Percentiles rank a stretch among this genome's conserved stretches.
These are phyloP conservation scores for Graphilbum fragrans DNA, from an alignment of 2,329 filamentous ascomycete species.

Conservation along the genomic window DNA sequence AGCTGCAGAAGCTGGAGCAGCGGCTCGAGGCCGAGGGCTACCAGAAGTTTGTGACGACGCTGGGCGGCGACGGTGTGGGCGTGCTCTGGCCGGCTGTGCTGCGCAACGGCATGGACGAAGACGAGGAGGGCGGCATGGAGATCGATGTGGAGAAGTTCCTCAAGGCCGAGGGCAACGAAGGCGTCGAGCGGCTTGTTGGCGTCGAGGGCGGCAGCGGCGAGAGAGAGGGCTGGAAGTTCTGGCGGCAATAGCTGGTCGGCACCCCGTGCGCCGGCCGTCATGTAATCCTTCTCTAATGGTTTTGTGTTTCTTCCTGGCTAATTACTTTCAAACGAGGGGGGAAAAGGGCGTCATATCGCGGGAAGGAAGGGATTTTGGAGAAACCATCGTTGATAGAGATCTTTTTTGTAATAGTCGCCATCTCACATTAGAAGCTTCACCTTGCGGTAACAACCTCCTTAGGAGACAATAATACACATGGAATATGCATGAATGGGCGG, in stretches of 20 bases:
- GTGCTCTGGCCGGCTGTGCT: slow-evolving; percentile 88
- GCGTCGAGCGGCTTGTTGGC: slow-evolving; percentile 78
- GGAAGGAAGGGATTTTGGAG: neutral
- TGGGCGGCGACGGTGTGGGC: slow-evolving; percentile 88
- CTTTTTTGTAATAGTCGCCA: neutral
- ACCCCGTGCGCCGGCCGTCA: neutral
- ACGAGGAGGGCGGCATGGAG: slow-evolving; percentile 72
- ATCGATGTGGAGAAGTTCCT: slow-evolving; percentile 81
- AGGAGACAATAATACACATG: too few relatives aligned
- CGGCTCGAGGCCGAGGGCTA: slow-evolving; percentile 63
- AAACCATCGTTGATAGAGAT: too few relatives aligned
- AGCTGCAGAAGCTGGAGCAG: slow-evolving; percentile 50
- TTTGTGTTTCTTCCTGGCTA: neutral
- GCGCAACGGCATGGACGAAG: slow-evolving; percentile 70
- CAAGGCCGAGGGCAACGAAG: slow-evolving; percentile 70
- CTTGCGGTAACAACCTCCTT: slow-evolving; percentile 1
- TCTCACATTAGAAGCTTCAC: slow-evolving; percentile 2
- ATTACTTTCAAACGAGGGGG: neutral
- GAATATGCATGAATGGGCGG: too few relatives aligned
- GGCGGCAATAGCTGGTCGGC: slow-evolving; percentile 27
- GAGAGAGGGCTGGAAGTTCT: slow-evolving; percentile 77
- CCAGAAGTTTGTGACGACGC: slow-evolving; percentile 72
- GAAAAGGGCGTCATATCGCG: neutral
- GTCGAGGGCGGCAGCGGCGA: slow-evolving; percentile 57
- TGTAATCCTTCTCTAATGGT: neutral